Evolutionary conservation across 768 basidiomycete genomes (phyloP), one percentile per base, ranked within the genome.

Genomic region (Trametes coccinea): DNA sequence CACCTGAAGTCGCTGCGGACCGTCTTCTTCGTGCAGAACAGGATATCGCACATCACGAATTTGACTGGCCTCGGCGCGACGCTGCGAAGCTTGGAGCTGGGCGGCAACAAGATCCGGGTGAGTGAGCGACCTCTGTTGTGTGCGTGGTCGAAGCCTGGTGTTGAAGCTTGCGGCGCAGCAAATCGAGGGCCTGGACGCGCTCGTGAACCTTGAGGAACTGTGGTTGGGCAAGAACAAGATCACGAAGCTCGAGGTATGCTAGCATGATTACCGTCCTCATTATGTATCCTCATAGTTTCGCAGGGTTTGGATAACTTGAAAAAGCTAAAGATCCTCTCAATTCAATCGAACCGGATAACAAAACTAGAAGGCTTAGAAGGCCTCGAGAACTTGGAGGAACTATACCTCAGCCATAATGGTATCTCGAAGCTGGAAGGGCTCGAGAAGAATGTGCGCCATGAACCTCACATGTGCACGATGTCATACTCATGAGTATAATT

Each of bases 211-310:
- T 9, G 92, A 95, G 66, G 95, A 98, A 68, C 78, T 99, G 2
- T 98, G 96, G 94, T 76, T 98, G 2, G 97, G 97, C 7, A 99
- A 99, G 82, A 99, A 99, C 73, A 99, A 98, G 78, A 93, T 99
- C 60, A 72, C 87, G 5, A 88, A 85, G 72, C 82, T 99, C 4
- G 90, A 95, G 82, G 93, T 92, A 65, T 44, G 70, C 10, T n/a
- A 4, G 30, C 40, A 16, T 56, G 16, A 63, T 27, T 16, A 5
- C n/a, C 1, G 47, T 2, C 9, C 3, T 9, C 1, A 9, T 1
- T 30, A 5, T 43, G 27, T 43, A 52, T 52, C 56, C 43, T 43
- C 7, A 49, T 61, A 11, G 37, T 60, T n/a, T 11, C 37, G 9
- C 56, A 96, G 92, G 89, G 90, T 65, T 75, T 98, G 29, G 77